Evolutionary conservation across 139 green algal species (phyloP).

Genomic region (Ostreobium quekettii): DNA sequence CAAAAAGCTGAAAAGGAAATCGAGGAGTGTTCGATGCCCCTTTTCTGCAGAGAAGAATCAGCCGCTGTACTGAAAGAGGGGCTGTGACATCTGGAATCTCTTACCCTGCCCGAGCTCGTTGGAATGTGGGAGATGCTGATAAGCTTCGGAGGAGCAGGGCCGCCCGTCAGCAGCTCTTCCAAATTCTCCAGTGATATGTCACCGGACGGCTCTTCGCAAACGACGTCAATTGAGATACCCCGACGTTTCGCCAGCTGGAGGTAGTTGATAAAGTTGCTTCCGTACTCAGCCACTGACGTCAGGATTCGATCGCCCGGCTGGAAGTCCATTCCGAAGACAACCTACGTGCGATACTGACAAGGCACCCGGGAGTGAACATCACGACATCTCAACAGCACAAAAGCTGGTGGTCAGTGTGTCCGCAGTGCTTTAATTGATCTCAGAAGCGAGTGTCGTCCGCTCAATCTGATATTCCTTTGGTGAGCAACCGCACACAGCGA

Average conservation of each 20-base stretch:
- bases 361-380: too few relatives aligned
- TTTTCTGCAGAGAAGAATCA: too few relatives aligned
- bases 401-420: too few relatives aligned
- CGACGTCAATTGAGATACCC: constrained; percentile 34
- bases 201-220: constrained; percentile 39
- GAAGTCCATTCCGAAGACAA: constrained; percentile 51
- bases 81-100: constrained; percentile 12
- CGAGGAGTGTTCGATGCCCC: too few relatives aligned
- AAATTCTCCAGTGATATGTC: constrained; percentile 38
- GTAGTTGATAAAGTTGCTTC: constrained; percentile 53
- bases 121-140: constrained; percentile 54
- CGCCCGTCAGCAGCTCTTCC: constrained; percentile 17
- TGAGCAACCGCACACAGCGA: too few relatives aligned
- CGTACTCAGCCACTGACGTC: constrained; percentile 52
- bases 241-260: constrained; percentile 44
- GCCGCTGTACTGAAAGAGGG: too few relatives aligned
- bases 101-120: constrained; percentile 39
- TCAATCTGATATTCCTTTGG: too few relatives aligned
- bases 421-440: too few relatives aligned
- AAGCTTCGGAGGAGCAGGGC: constrained; percentile 25
- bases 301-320: constrained; percentile 43
- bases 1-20: too few relatives aligned
- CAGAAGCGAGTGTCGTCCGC: too few relatives aligned
- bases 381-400: too few relatives aligned
- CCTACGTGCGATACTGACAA: too few relatives aligned